Base-by-base conservation (phyloP, 345 rosid species). In the Erysimum cheiranthoides region DNA sequence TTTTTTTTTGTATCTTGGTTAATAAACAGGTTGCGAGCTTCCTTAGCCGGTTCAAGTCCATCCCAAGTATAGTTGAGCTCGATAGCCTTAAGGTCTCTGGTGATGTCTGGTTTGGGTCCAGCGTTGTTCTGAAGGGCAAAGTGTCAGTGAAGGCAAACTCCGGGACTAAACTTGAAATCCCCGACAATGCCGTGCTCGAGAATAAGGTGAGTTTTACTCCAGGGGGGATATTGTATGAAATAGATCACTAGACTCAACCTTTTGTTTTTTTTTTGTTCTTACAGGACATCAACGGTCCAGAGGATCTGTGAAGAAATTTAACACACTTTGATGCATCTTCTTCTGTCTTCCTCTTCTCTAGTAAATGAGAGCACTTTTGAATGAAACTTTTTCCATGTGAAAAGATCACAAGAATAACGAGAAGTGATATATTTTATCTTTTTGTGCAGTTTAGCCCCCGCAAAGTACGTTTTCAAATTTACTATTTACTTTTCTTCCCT, bases 51-150 rank as follows among this genome's bases (percentile, higher is more conserved):
- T 93, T 93, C 74, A 90, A 89, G 81, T 83, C 98, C 12, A 93
- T 90, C 78, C 98, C 98, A 8, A 93, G 97, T 75, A 87, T 91
- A 71, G 85, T 89, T 47, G 96, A 84, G 77, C 98, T 93, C 8
- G 94, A 91, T 52, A 85, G 88, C 82, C 92, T 93, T 59, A 89
- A 88, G 87, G 98, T 93, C 47, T 63, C 94, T 14, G 96, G 97
- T 79, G 96, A 93, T 81, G 96, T 91, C 58, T 91, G 84, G 82
- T 93, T 93, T 79, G 96, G 97, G 54, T 66, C 85, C 5, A 66
- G 75, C 36, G 43, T 87, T 57, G 79, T 74, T 61, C 91, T 93
- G 77, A 91, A 89, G 93, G 98, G 76, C 11, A 93, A 91, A 81
- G 91, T 88, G 76, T 82, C 52, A n/a, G 80, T 93, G 47, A 69